Evolutionary conservation across 2,329 filamentous ascomycete genomes (phyloP), one percentile per base, ranked within the genome.

Genomic region (Didymella arachidicola): DNA sequence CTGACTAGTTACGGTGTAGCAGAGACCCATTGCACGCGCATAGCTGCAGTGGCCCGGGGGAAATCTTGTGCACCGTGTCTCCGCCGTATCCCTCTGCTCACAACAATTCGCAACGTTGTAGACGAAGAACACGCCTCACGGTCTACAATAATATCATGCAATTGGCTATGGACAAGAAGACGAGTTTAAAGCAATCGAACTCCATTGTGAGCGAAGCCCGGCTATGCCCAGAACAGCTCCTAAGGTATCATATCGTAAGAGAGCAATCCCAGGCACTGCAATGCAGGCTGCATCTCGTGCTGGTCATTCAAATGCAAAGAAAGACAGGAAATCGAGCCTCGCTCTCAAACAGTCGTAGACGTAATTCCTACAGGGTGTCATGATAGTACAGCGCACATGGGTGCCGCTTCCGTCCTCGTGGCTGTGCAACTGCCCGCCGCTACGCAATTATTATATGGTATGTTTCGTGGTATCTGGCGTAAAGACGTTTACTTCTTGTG

Each of bases 301-400:
- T 66, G 64, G 61, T 63, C 62, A 55, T 67, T 64, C 59, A 59
- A 66, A 72, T 73, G 71, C 72, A 73, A 71, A 71, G 63, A 75
- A 76, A 72, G 66, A 72, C 69, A 72, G 72, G 67, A 74, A 74
- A 69, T 65, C 64, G 67, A 60, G 66, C 65, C 68, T 69, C 66
- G 73, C 72, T 72, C 72, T 69, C 65, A 70, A 51, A 75, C 73
- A 72, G 73, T 73, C 73, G 57, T 68, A 62, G 67, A 71, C 68
- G 64, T 71, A 67, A 69, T 68, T 72, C 61, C 65, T 72, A 71
- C 71, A 74, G 62, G 61, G 48, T 65, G 59, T 71, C 70, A 41
- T 68, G 61, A 63, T 43, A 64, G 59, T 57, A 60, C 64, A 65
- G 64, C 60, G 63, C 70, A 68, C 60, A 57, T 72, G 67, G 60